Conservation (phyloP, 2,329 filamentous ascomycete genomes). For the Endoconidiophora laricicola region DNA sequence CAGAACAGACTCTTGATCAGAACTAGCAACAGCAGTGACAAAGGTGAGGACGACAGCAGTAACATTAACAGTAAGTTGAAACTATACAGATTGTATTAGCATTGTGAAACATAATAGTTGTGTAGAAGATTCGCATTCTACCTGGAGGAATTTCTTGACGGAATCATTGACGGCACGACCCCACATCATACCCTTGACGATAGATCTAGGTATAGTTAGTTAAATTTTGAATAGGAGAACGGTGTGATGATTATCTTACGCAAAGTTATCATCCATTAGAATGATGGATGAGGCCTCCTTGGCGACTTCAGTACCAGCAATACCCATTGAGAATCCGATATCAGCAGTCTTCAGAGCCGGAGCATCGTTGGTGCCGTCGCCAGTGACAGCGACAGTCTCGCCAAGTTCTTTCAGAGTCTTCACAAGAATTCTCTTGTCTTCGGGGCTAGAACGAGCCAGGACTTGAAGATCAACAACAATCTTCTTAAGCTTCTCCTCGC, state of each 20-base stretch:
- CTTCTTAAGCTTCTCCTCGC: constrained; percentile 39
- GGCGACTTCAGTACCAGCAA: constrained; percentile 43
- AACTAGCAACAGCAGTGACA: constrained; percentile 36
- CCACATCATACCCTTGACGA: constrained; percentile 46
- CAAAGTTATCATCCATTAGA: constrained; percentile 39
- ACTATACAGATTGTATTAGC: constrained; percentile 20
- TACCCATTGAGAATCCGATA: constrained; percentile 46
- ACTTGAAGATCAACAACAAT: constrained; percentile 44
- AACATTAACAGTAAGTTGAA: constrained; percentile 47
- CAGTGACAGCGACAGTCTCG: constrained; percentile 41
- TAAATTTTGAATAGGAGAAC: neutral
- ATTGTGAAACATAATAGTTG: neutral
- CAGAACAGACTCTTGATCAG: constrained; percentile 35
- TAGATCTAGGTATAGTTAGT: constrained; percentile 14
- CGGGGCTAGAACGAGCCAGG: constrained; percentile 47
- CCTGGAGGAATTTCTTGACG: constrained; percentile 46
- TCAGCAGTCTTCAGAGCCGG: constrained; percentile 44
- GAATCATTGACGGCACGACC: constrained; percentile 46
- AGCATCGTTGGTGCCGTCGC: constrained; percentile 46
- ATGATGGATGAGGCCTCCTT: constrained; percentile 48
- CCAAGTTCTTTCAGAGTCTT: constrained; percentile 43
- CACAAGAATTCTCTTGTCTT: constrained; percentile 49
- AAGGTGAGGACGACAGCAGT: constrained; percentile 44
- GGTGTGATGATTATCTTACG: constrained; percentile 16
- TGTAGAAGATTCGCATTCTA: constrained; percentile 13